Conservation (phyloP, 2,329 filamentous ascomycete genomes). For the Penicillium paneum region DNA sequence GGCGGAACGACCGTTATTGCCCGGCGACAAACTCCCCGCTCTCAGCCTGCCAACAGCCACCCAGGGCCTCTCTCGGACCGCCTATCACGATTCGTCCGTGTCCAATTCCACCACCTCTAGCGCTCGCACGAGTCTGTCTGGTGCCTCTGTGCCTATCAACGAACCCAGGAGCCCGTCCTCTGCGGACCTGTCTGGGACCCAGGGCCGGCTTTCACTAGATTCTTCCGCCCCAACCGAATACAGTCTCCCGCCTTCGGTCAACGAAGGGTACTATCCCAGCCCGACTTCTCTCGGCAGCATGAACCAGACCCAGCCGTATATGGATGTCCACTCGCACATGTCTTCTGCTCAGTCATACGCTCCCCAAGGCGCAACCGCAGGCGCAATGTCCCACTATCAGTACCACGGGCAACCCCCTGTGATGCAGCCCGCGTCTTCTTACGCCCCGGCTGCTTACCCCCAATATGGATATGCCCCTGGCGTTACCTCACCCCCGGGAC, state of each 20-base stretch:
- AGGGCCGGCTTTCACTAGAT: constrained; percentile 35
- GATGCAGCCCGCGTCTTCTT: constrained; percentile 70
- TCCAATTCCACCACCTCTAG: constrained; percentile 49
- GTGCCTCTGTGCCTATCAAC: constrained; percentile 47
- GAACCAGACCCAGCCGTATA: constrained; percentile 78
- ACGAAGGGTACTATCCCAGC: constrained; percentile 43
- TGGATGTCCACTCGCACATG: constrained; percentile 82
- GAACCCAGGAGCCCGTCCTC: constrained; percentile 68
- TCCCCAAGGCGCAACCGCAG: constrained; percentile 72
- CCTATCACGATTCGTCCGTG: constrained; percentile 59
- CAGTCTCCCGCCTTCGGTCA: constrained; percentile 33
- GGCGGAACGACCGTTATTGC: constrained; percentile 61
- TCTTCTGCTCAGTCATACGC: constrained; percentile 71
- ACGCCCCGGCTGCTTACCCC: constrained; percentile 61
- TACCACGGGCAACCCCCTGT: constrained; percentile 68
- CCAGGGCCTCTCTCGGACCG: constrained; percentile 67
- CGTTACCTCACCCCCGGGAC: constrained; percentile 72
- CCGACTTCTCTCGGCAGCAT: constrained; percentile 55
- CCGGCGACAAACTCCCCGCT: constrained; percentile 71
- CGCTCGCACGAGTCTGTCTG: constrained; percentile 56
- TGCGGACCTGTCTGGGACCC: constrained; percentile 48
- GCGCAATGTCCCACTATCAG: constrained; percentile 70
- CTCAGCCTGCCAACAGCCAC: constrained; percentile 66
- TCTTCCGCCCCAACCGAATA: constrained; percentile 35
- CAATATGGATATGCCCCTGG: constrained; percentile 75